These are phyloP conservation scores for Yarrowia osloensis DNA, from an alignment of 805 yeast genomes.

Conservation along the genomic window DNA sequence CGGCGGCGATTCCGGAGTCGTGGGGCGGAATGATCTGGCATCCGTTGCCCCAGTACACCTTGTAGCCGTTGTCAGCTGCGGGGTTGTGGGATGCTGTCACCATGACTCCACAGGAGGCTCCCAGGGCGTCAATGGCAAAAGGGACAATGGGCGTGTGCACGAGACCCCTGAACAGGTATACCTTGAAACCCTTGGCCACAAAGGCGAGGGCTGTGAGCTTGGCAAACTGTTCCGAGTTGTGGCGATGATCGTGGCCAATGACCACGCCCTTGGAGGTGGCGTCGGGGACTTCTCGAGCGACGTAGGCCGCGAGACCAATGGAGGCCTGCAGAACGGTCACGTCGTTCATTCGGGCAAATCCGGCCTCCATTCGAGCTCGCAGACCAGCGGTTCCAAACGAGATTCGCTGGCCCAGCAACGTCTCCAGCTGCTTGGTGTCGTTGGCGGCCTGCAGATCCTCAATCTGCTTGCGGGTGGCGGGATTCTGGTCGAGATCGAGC, in stretches of 20 bases:
- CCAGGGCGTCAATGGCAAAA: conserved; percentile 64
- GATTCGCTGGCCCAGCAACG: conserved; percentile 55
- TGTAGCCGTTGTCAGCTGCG: conserved; percentile 79
- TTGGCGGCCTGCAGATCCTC: conserved; percentile 45
- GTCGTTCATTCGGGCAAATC: conserved; percentile 84
- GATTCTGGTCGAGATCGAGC: conserved; percentile 39
- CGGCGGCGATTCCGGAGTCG: conserved; percentile 68
- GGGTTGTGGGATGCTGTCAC: conserved; percentile 47
- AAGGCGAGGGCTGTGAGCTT: conserved; percentile 76
- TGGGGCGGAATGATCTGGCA: conserved; percentile 96
- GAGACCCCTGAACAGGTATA: conserved; percentile 48
- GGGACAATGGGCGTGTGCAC: conserved; percentile 94
- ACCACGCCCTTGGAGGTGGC: conserved; percentile 54
- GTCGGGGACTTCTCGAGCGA: conserved; percentile 39
- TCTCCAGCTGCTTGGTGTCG: conserved; percentile 51
- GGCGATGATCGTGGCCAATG: conserved; percentile 90
- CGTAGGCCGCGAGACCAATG: conserved; percentile 45
- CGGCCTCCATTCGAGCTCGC: conserved; percentile 85
- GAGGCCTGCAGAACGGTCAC: conserved; percentile 89
- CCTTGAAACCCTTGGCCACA: conserved; percentile 64
- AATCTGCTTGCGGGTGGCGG: conserved; percentile 58
- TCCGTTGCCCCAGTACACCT: conserved; percentile 90
- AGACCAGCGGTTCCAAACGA: conserved; percentile 94
- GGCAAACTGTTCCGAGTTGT: conserved; percentile 78
- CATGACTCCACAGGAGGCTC: conserved; percentile 64